phyloP scores from a whole-genome alignment of 2,329 filamentous ascomycete genomes.

The Talaromyces sp. region DNA sequence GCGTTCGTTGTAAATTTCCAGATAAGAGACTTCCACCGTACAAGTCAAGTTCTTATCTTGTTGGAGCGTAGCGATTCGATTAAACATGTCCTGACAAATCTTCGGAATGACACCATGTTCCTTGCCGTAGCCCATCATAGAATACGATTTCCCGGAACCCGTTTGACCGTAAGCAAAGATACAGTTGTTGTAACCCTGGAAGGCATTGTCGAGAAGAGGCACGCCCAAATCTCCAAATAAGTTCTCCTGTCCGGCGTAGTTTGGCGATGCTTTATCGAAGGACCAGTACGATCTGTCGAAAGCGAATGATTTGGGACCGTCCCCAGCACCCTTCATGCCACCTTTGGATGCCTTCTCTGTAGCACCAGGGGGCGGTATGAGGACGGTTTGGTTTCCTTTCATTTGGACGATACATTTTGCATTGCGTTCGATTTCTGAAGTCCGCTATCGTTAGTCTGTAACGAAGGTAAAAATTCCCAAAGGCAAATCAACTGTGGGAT shows the following conservation, averaged over 20 bases:
- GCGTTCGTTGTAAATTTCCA: conserved; percentile 98
- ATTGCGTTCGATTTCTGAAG: conserved; percentile 75
- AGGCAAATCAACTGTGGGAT: neutral
- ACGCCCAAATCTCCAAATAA: conserved; percentile 83
- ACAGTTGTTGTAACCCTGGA: conserved; percentile 98
- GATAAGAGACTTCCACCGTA: conserved; percentile 95
- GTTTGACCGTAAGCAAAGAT: conserved; percentile 99
- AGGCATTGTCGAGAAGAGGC: conserved; percentile 93
- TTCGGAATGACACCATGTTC: conserved; percentile 93
- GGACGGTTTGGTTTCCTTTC: conserved; percentile 85
- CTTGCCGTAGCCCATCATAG: conserved; percentile 99
- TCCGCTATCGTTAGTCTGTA: neutral
- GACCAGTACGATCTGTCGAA: conserved; percentile 99
- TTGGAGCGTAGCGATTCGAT: conserved; percentile 66
- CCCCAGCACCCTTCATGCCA: conserved; percentile 58
- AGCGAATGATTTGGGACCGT: conserved; percentile 77
- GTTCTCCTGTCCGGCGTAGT: conserved; percentile 86
- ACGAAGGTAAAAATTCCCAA: neutral
- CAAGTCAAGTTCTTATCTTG: conserved; percentile 75
- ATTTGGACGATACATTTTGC: conserved; percentile 98
- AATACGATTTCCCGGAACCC: conserved; percentile 97
- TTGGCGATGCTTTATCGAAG: conserved; percentile 72
- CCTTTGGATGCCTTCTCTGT: conserved; percentile 49
- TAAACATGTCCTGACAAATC: conserved; percentile 98
- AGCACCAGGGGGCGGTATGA: conserved; percentile 65